Base-by-base conservation (phyloP, 352 stramenopile genomes). In the Phytopythium helicoides region DNA sequence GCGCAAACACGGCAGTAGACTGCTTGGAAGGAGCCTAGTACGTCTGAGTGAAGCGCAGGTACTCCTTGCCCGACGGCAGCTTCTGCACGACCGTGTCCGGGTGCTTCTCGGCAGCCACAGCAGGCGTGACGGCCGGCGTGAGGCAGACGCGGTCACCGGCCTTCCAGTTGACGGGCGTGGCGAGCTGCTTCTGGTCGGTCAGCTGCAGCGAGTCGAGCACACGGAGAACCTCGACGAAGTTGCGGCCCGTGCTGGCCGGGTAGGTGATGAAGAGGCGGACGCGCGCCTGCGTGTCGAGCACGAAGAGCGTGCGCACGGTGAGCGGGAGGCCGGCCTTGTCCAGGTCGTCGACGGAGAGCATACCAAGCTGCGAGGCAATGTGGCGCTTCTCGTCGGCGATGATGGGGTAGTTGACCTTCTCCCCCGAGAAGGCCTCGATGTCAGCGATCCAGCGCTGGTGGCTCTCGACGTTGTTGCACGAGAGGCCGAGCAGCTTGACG, bases 161-260 rank as follows among this genome's bases (percentile, higher is more conserved):
- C 53, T 81, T 71, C 80, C 82, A 92, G 60, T 92, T 90, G n/a
- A 77, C 77, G 0, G 82, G 82, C 14, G 81, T 91, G 19, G 81
- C 73, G 25, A 77, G 25, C 39, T 73, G 60, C 37, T 78, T 62
- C 19, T 64, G 58, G 54, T 80, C 60, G 18, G 79, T 84, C 22
- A 95, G 64, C 67, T 95, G 86, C 21, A 98, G 69, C 49, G 87
- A 92, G 68, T 97, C 89, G 14, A 97, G 58, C 6, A 96, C 83
- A 34, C 91, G 78, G 48, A 98, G 54, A 41, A 98, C 85, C 62
- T 98, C 94, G 54, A 89, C 76, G 65, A 98, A 97, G 75, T 97
- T 98, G 54, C 90, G 78, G 21, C 92, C 92, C 16, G 90, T 95
- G 52, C 81, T 95, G 14, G 87, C 85, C 33, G 94, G 94, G 68